Evolutionary conservation across 495 filamentous ascomycete genomes (phyloP), one percentile per base, ranked within the genome.

Genomic region (Cudoniella acicularis): DNA sequence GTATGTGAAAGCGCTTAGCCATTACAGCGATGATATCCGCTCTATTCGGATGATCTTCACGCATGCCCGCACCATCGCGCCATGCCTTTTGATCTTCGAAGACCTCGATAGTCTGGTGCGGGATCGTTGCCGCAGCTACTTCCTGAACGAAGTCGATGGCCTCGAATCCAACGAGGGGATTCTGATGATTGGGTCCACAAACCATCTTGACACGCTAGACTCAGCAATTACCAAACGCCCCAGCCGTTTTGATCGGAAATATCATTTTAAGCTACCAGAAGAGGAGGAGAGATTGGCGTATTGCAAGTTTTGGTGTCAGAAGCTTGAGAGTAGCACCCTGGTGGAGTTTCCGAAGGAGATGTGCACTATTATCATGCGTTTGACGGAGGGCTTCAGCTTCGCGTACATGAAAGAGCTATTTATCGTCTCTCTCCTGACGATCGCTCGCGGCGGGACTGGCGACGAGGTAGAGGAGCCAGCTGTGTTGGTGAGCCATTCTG

Each of bases 91-190:
- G 3, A 60, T 88, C 47, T 79, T 89, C 26, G 86, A 88, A 68
- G 85, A 88, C 60, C 75, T 89, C 24, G 86, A 88, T 61, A 81
- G 75, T 27, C 67, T 87, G 11, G 77, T 87, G 9, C 75, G 72
- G 0, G 73, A 77, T 46, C 54, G 59, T 9, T 77, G 79, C 17
- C 72, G 83, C 10, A 80, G 75, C 55, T 88, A 85, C 69, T 89
- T 89, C 66, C 73, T 89, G 30, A 89, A 89, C 62, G 83, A 89
- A 62, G 78, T 88, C 2, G 86, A 89, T 62, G 87, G 86, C 1
- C 69, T 89, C 23, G 83, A 82, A 60, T 76, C 72, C 59, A 88
- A 88, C 60, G 79, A 87, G 63, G 85, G 84, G 43, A 83, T 87
- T 54, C 75, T 87, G 60, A 85, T 87, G 69, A 67, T 88, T 30